A percentile compares a stretch with the other conserved stretches of the same genome.
Evolutionary conservation across 2,329 filamentous ascomycete genomes (phyloP).

Genomic region (Colletotrichum falcatum): DNA sequence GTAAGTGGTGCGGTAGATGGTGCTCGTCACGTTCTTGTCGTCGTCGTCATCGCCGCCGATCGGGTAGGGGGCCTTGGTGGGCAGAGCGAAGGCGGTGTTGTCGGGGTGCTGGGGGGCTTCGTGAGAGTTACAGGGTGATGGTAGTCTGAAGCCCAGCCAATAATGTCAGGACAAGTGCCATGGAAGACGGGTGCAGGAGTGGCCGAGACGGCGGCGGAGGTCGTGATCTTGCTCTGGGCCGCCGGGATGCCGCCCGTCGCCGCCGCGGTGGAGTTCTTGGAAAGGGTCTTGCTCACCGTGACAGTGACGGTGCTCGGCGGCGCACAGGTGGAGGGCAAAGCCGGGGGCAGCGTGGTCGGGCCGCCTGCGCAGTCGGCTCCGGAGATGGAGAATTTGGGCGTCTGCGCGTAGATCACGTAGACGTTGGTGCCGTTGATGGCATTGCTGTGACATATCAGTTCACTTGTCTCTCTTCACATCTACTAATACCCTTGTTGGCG

Average conservation of each 20-base stretch:
- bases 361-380: conserved; percentile 48
- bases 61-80: conserved; percentile 20
- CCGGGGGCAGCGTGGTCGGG: conserved; percentile 39
- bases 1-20: conserved; percentile 37
- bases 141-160: conserved; percentile 39
- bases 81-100: conserved; percentile 14
- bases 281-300: conserved; percentile 41
- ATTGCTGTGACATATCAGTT: conserved; percentile 44
- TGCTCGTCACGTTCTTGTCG: conserved; percentile 18
- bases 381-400: conserved; percentile 52
- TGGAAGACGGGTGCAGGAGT: conserved; percentile 29
- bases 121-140: conserved; percentile 38
- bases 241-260: conserved; percentile 37
- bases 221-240: conserved; percentile 25
- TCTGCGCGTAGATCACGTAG: conserved; percentile 58
- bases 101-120: conserved; percentile 27
- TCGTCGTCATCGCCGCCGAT: conserved; percentile 20
- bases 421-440: conserved; percentile 60
- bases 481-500: background rate
- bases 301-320: conserved; percentile 46
- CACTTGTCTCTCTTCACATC: background rate
- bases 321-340: conserved; percentile 44
- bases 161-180: conserved; percentile 38
- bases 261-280: conserved; percentile 39
- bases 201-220: conserved; percentile 22